Percentiles rank a stretch among this genome's conserved stretches.
Conservation (phyloP, 495 filamentous ascomycete species). For the Tuber brumale region DNA sequence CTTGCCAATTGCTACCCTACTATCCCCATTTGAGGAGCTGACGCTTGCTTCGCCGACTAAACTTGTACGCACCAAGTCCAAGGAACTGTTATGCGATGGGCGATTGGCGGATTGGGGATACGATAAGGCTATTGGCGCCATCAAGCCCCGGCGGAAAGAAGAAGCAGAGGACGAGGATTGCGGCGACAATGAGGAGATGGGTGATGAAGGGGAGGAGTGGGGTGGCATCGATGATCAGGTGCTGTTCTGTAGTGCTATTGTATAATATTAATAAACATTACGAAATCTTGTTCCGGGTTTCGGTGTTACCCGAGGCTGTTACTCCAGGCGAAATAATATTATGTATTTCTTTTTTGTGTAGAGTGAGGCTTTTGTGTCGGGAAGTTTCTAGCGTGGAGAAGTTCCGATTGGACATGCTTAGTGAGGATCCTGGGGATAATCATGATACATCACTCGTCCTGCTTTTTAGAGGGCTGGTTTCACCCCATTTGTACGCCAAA, state of each 20-base stretch:
- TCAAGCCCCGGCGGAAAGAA: conserved; percentile 8
- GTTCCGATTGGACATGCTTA: not conserved
- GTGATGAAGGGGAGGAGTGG: conserved; percentile 44
- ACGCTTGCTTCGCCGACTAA: conserved; percentile 58
- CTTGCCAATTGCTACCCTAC: conserved; percentile 50
- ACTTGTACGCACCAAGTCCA: conserved; percentile 62
- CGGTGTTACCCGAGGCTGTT: not conserved
- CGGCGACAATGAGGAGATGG: conserved; percentile 45
- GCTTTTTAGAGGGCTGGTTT: not conserved
- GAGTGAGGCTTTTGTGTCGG: not conserved
- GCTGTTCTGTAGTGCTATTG: not conserved
- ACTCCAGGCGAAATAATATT: not conserved
- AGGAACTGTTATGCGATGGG: conserved; percentile 68
- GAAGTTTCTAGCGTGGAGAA: not conserved
- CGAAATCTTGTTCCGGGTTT: not conserved
- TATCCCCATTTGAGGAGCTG: conserved; percentile 57
- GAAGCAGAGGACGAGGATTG: conserved; percentile 47
- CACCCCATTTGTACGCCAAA: not conserved
- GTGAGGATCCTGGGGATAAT: not conserved
- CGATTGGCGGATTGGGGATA: conserved; percentile 51
- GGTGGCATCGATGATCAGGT: conserved; percentile 37
- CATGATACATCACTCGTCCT: not conserved
- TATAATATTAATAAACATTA: not conserved
- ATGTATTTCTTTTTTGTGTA: not conserved
- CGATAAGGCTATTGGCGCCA: conserved; percentile 6